phyloP scores from a whole-genome alignment of 2,329 filamentous ascomycete genomes.

The Apiospora kogelbergensis region DNA sequence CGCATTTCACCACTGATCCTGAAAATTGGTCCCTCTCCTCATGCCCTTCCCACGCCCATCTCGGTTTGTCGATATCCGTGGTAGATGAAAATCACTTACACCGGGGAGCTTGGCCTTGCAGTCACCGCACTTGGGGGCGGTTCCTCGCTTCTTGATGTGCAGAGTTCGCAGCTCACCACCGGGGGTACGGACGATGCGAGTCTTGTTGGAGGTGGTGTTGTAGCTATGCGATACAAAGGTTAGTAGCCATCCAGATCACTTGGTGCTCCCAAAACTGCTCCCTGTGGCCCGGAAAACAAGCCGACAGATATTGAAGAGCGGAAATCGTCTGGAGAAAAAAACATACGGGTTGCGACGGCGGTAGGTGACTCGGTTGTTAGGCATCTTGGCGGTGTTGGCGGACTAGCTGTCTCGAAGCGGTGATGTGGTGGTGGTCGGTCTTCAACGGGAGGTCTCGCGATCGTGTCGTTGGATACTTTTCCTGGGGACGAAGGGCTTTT shows the following conservation, averaged over 20 bases:
- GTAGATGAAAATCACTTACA: slow-evolving; percentile 64
- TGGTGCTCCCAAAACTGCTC: not conserved
- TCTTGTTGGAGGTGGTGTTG: slow-evolving; percentile 98
- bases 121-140: slow-evolving; percentile 98
- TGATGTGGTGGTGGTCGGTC: slow-evolving; percentile 26
- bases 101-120: slow-evolving; percentile 96
- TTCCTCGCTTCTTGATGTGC: slow-evolving; percentile 99
- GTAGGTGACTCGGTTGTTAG: slow-evolving; percentile 63
- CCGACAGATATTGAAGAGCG: not conserved
- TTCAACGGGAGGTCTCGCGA: slow-evolving; percentile 26
- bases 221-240: slow-evolving; percentile 58
- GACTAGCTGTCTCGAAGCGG: slow-evolving; percentile 22
- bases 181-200: slow-evolving; percentile 92
- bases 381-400: slow-evolving; percentile 50
- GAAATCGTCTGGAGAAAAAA: slow-evolving; percentile 11
- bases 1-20: not conserved
- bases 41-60: not conserved
- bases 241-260: slow-evolving; percentile 7
- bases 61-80: not conserved
- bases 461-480: slow-evolving; percentile 17
- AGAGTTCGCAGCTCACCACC: slow-evolving; percentile 94
- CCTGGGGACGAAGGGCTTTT: slow-evolving; percentile 4
- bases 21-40: not conserved
- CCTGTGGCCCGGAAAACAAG: not conserved
- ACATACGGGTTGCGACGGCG: slow-evolving; percentile 81